Percentiles rank a stretch among this genome's conserved stretches.
Conservation (phyloP, 2,329 filamentous ascomycete genomes). For the Aspergillus quadricinctus region DNA sequence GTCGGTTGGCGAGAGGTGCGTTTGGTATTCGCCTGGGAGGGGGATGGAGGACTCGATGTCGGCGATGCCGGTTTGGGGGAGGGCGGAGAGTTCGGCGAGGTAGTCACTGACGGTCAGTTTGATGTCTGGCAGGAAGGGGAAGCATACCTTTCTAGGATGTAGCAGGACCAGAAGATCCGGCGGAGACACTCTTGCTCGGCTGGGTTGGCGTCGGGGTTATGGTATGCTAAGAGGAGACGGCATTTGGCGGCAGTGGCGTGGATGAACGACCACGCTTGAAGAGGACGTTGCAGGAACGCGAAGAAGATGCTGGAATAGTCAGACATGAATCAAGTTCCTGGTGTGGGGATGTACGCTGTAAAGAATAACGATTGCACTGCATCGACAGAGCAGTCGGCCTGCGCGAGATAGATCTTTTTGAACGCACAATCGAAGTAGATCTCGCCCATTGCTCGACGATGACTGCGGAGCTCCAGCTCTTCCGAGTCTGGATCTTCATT, state of each 20-base stretch:
- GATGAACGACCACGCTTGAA: conserved; percentile 53
- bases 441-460: conserved; percentile 36
- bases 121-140: background rate
- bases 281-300: conserved; percentile 47
- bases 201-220: conserved; percentile 26
- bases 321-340: background rate
- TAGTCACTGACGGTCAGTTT: conserved; percentile 40
- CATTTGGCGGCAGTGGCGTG: conserved; percentile 49
- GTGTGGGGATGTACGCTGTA: conserved; percentile 37
- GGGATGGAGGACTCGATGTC: conserved; percentile 50
- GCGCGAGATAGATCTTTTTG: conserved; percentile 45
- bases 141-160: conserved; percentile 48
- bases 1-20: conserved; percentile 36
- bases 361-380: conserved; percentile 51
- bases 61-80: conserved; percentile 49
- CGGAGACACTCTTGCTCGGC: conserved; percentile 48
- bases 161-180: conserved; percentile 54
- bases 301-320: conserved; percentile 42
- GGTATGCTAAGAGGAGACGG: conserved; percentile 47
- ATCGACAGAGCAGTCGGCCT: conserved; percentile 45
- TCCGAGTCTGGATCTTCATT: conserved; percentile 14
- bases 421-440: conserved; percentile 47
- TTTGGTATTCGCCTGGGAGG: conserved; percentile 46
- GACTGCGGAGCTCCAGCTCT: conserved; percentile 27
- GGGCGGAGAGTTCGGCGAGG: conserved; percentile 49